These are phyloP conservation scores for Pharnaceum exiguum DNA, from an alignment of 148 eudicot species.

Conservation along the genomic window DNA sequence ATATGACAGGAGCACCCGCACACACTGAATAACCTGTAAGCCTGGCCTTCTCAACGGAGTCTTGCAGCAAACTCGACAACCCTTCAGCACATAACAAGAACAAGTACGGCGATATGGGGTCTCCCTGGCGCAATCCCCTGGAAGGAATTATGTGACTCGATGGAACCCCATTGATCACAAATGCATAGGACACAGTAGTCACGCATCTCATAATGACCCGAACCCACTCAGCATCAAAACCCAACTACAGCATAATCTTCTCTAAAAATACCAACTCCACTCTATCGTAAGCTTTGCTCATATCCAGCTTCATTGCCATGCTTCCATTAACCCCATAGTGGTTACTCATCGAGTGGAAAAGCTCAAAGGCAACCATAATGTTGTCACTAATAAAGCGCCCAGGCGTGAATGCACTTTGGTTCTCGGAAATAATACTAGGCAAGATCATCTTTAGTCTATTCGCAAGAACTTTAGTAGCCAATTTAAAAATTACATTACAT, in stretches of 20 bases:
- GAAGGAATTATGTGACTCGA: too few relatives aligned
- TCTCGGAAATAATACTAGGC: not conserved
- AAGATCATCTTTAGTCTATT: too few relatives aligned
- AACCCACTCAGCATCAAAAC: not conserved
- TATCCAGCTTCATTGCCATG: not conserved
- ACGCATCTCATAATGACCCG: not conserved
- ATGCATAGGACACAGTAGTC: not conserved
- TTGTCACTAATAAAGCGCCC: not conserved
- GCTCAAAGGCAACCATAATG: not conserved
- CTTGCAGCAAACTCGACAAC: too few relatives aligned
- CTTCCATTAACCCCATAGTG: not conserved
- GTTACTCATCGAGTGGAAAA: not conserved
- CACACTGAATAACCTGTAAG: too few relatives aligned
- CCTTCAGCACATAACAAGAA: too few relatives aligned
- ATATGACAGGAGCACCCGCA: too few relatives aligned
- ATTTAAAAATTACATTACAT: too few relatives aligned
- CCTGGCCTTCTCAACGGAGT: too few relatives aligned
- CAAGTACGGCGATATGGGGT: too few relatives aligned
- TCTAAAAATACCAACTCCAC: not conserved
- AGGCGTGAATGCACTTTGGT: not conserved
- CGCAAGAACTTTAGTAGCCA: too few relatives aligned
- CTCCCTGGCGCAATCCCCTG: too few relatives aligned
- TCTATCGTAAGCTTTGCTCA: not conserved
- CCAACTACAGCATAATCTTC: not conserved
- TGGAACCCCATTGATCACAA: too few relatives aligned